A percentile compares a stretch with the other conserved stretches of the same genome.
phyloP scores from a whole-genome alignment of 495 filamentous ascomycete species.

The Aspergillus conjunctus region DNA sequence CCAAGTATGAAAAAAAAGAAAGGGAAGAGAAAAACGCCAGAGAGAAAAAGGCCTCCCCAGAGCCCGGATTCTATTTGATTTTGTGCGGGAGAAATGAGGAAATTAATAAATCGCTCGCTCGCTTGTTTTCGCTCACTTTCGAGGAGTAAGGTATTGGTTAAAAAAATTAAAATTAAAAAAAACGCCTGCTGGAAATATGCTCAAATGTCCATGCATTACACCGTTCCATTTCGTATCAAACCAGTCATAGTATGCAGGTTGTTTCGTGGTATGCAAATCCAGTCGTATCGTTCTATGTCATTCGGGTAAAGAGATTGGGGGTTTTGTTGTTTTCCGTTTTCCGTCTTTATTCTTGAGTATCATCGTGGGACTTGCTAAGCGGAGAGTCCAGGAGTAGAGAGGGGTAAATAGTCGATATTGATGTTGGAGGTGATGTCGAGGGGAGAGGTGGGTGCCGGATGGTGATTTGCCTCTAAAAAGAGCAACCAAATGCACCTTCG shows the following conservation, averaged over 20 bases:
- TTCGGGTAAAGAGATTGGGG: background rate
- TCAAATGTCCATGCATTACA: slow-evolving; percentile 31
- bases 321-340: background rate
- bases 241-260: slow-evolving; percentile 16
- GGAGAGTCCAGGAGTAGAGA: too few species aligned
- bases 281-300: slow-evolving; percentile 19
- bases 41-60: slow-evolving; percentile 20
- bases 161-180: slow-evolving; percentile 23
- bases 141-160: slow-evolving; percentile 16
- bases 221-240: slow-evolving; percentile 26
- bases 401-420: too few species aligned
- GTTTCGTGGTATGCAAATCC: slow-evolving; percentile 15
- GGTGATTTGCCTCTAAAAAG: too few species aligned
- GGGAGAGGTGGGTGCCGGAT: background rate
- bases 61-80: slow-evolving; percentile 26
- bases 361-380: too few species aligned
- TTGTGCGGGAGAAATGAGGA: slow-evolving; percentile 22
- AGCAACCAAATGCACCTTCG: background rate
- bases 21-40: slow-evolving; percentile 18
- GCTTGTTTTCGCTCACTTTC: slow-evolving; percentile 19
- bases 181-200: slow-evolving; percentile 37
- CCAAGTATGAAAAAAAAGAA: background rate
- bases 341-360: background rate
- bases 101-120: slow-evolving; percentile 27
- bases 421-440: background rate